Base-by-base conservation (phyloP, 257 asterid genomes). In the Euphrasia confusa region DNA sequence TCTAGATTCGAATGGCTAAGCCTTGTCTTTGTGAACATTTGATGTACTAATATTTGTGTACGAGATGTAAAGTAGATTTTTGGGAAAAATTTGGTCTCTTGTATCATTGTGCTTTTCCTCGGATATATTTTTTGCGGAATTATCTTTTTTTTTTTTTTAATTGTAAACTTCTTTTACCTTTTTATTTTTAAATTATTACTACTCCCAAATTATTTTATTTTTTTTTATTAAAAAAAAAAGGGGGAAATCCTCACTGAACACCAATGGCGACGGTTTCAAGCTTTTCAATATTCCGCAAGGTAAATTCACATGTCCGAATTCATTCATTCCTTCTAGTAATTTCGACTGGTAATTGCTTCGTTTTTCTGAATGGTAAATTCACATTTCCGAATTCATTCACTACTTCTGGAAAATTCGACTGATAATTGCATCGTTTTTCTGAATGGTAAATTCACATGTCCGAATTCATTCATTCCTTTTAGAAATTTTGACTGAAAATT, bases 261-360 rank as follows among this genome's bases (percentile, higher is more conserved):
- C 72, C 72, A 71, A 83, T 83, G 87, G 79, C 85, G 54, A 66
- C 68, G 59, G 74, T 79, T 18, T 78, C 87, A 50, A 73, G 73
- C 80, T 61, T 75, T 40, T 56, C 83, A 24, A 35, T 83, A 56
- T 61, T 64, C 74, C 74, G 71, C 17, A 84, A 86, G 92, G 89
- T 84, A 58, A 60, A 60, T 30, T 32, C 44, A 5, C 42, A 44
- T 49, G 42, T 49, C 52, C 55, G 0, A 49, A 33, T 72, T 45
- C 44, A 11, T 54, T 40, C 35, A 10, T 32, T 35, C 8, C 48
- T 35, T 60, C 32, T 14, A 7, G 14, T 39, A 17, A 11, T 7
- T 18, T 40, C 39, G 60, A 55, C 1, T 55, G 37, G 11, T 55
- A 14, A 18, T 9, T 44, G 14, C 10, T 44, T 54, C 7, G 33